Base-by-base conservation (phyloP, 1,284 basidiomycete species). In the Mycosarcoma mackinlayi region DNA sequence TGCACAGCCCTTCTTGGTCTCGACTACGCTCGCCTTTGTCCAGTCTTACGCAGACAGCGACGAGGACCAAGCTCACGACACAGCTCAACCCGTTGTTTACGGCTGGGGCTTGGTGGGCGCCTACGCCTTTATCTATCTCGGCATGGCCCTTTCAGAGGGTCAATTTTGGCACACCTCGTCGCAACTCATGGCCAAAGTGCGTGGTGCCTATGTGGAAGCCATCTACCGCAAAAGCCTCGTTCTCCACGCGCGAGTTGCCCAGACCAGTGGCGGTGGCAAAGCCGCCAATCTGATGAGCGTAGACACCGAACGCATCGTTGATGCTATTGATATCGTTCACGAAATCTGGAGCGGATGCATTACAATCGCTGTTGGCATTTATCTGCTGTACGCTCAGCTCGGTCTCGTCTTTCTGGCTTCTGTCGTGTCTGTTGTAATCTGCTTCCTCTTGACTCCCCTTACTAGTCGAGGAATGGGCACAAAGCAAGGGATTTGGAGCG, bases 81-180 rank as follows among this genome's bases (percentile, higher is more conserved):
- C 53, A 6, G 53, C 56, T 3, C 64, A 75, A 28, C 74, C 78
- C 10, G 59, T 64, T 11, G 70, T 52, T n/a, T 67, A 71, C 24
- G 78, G 78, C 6, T 80, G 77, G 78, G 73, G 73, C 10, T 57
- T 80, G 9, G 77, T 76, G 2, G 78, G 75, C 10, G 78, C 78
- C 2, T 80, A 73, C 50, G 77, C 57, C 14, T 72, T 78, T 9
- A 44, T 76, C 45, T 79, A 73, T 53, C 62, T 73, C 21, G 66
- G 70, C n/a, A 55, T 60, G n/a, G 57, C 76, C 2, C 24, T 73
- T n/a, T 59, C 63, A 11, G 59, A 53, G 3, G 71, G 75, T 10
- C 72, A 76, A 21, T 77, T 70, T 41, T 73, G 63, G 57, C 67
- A 67, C 45, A 24, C 57, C 18, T 46, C 39, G 16, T 68, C 67